Percentiles rank a stretch among this genome's conserved stretches.
phyloP scores from a whole-genome alignment of 1,284 basidiomycete species.

The Boletus sp. region DNA sequence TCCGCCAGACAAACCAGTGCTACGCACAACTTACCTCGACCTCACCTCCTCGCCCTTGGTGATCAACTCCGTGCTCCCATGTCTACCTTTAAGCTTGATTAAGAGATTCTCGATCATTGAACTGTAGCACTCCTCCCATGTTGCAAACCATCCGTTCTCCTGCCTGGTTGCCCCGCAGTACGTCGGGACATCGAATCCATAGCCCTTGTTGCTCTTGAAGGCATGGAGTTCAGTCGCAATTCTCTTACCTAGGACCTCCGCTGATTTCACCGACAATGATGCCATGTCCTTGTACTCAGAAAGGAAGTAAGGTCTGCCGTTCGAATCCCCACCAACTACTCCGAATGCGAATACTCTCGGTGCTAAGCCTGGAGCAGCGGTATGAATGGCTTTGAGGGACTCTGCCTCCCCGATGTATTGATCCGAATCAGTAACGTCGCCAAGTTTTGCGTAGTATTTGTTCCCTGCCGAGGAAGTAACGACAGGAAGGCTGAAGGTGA shows the following conservation, averaged over 20 bases:
- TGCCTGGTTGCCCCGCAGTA: conserved; percentile 78
- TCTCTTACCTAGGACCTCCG: conserved; percentile 55
- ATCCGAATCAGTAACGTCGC: conserved; percentile 47
- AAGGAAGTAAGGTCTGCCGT: conserved; percentile 60
- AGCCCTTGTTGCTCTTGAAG: conserved; percentile 52
- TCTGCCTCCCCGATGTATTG: conserved; percentile 74
- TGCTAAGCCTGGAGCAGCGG: conserved; percentile 63
- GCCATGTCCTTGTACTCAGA: conserved; percentile 68
- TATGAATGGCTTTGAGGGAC: conserved; percentile 60
- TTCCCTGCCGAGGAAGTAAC: conserved; percentile 56
- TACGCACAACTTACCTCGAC: conserved; percentile 46
- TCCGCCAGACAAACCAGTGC: background rate
- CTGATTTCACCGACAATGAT: conserved; percentile 45
- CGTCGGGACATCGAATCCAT: conserved; percentile 75
- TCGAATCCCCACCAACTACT: conserved; percentile 33
- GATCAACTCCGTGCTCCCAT: conserved; percentile 46
- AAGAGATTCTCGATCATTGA: conserved; percentile 67
- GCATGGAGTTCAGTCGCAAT: conserved; percentile 62
- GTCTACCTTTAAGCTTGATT: conserved; percentile 46
- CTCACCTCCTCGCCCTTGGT: conserved; percentile 54
- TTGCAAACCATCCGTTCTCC: conserved; percentile 70
- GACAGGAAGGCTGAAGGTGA: conserved; percentile 45
- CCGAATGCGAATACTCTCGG: conserved; percentile 60
- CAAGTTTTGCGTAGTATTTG: conserved; percentile 60
- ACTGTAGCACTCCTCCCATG: conserved; percentile 71